phyloP scores from a whole-genome alignment of 176 grass and related monocot species.

The Triticum dicoccoides region DNA sequence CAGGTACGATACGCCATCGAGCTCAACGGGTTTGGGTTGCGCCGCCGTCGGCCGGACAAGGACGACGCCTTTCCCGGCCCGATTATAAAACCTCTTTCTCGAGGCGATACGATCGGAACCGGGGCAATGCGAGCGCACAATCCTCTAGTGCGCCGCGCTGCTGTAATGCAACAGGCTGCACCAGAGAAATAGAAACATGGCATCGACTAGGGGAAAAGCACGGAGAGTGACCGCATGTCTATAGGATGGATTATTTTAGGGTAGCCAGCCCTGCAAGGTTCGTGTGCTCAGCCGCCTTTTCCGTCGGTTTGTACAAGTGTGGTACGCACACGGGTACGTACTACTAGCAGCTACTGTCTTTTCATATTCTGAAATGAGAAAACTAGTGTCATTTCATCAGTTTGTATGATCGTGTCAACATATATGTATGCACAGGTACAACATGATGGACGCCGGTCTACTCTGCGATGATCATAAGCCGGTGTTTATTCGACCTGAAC shows the following conservation, averaged over 20 bases:
- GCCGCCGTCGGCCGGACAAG: not conserved
- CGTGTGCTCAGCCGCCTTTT: not conserved
- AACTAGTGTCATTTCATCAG: not conserved
- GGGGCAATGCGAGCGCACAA: not conserved
- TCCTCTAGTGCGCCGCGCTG: slow-evolving; percentile 35
- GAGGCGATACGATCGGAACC: not conserved
- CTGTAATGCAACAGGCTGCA: slow-evolving; percentile 42
- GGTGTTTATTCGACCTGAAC: slow-evolving; percentile 35
- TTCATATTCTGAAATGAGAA: too few species aligned
- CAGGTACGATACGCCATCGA: not conserved
- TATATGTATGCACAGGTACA: slow-evolving; percentile 21
- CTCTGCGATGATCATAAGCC: not conserved
- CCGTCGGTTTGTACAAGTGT: not conserved
- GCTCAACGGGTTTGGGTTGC: not conserved
- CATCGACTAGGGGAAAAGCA: not conserved
- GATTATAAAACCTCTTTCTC: not conserved
- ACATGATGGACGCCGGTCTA: not conserved
- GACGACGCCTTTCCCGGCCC: not conserved
- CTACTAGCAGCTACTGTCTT: too few species aligned
- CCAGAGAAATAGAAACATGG: not conserved
- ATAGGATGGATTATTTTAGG: not conserved
- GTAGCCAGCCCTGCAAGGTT: not conserved
- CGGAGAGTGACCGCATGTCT: not conserved
- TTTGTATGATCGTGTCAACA: not conserved
- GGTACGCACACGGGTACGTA: not conserved